These are phyloP conservation scores for Sarocladiaceae sp. DNA, from an alignment of 2,329 filamentous ascomycete genomes.

Conservation along the genomic window DNA sequence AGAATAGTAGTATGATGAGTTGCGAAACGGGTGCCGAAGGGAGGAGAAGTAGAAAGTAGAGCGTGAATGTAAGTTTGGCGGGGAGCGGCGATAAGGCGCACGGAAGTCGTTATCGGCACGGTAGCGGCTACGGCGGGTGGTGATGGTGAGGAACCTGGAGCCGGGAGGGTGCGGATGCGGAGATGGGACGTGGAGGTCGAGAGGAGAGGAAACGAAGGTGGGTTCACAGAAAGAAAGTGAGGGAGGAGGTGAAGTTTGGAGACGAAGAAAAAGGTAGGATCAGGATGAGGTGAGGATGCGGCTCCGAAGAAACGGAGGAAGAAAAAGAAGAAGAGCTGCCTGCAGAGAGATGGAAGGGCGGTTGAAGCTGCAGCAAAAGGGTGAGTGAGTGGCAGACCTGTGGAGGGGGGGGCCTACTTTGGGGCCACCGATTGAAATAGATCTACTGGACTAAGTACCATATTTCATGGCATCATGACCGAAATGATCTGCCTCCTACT, in stretches of 20 bases:
- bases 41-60: constrained; percentile 5
- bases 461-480: too few species aligned
- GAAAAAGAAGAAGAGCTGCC: constrained; percentile 6
- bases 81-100: constrained; percentile 5
- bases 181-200: background rate
- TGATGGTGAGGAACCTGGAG: background rate
- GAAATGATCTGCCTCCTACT: too few species aligned
- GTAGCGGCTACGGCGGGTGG: constrained; percentile 4
- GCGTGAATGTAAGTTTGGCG: constrained; percentile 1
- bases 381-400: too few species aligned
- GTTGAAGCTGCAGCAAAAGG: background rate
- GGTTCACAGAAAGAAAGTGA: background rate
- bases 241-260: background rate
- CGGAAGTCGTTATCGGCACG: constrained; percentile 3
- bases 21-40: background rate
- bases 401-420: too few species aligned
- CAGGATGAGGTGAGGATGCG: constrained; percentile 1
- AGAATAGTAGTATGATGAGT: background rate
- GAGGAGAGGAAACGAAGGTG: background rate
- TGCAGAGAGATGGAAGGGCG: background rate
- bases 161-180: background rate
- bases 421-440: too few species aligned
- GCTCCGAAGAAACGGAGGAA: constrained; percentile 6
- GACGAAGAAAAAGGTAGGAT: background rate
- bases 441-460: background rate